Evolutionary conservation across 2,329 filamentous ascomycete species (phyloP).

Genomic region (Pseudocercospora pini-densiflorae): DNA sequence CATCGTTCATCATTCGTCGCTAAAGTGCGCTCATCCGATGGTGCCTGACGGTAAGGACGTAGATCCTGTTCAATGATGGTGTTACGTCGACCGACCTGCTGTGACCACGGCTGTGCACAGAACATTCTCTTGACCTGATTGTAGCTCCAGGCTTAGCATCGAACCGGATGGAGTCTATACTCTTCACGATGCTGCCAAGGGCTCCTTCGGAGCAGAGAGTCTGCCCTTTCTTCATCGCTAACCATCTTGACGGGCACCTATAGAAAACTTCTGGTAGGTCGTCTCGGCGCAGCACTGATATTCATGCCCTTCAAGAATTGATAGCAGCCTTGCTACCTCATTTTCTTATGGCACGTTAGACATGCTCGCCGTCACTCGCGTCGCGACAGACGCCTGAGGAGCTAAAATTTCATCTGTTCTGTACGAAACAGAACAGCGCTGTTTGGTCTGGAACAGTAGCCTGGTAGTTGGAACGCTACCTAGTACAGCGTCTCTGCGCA

Average conservation of each 20-base stretch:
- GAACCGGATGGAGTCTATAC: neutral
- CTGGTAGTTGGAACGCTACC: too few relatives aligned
- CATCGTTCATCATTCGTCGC: neutral
- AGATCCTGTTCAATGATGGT: neutral
- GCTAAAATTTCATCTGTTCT: too few relatives aligned
- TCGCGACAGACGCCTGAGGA: neutral
- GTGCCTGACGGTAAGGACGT: neutral
- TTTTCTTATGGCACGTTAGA: neutral
- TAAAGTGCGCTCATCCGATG: neutral
- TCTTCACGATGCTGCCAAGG: neutral
- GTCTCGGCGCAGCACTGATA: neutral
- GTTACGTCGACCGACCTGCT: neutral
- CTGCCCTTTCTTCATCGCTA: neutral
- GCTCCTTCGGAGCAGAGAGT: neutral
- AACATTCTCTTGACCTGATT: neutral
- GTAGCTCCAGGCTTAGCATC: too few relatives aligned
- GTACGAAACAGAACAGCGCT: too few relatives aligned
- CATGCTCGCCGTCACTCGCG: neutral
- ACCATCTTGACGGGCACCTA: neutral
- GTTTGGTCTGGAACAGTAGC: too few relatives aligned
- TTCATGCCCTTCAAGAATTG: neutral
- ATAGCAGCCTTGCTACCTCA: neutral
- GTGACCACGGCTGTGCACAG: neutral
- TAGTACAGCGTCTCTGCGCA: too few relatives aligned
- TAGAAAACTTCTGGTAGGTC: neutral